Base-by-base conservation (phyloP, 805 yeast genomes). In the Myxozyma mucilagina region DNA sequence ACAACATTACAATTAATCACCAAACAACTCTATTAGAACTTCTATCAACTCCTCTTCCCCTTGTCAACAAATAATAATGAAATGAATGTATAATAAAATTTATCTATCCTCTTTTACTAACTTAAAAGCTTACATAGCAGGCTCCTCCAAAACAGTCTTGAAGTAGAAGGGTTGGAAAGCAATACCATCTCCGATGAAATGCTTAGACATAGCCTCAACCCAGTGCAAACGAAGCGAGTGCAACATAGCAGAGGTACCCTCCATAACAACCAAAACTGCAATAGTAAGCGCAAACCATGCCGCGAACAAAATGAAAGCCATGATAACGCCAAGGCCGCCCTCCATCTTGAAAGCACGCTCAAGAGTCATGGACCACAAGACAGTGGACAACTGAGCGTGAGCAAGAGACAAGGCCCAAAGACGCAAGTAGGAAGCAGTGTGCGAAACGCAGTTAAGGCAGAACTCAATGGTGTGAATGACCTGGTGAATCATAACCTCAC, bases 171-270 rank as follows among this genome's bases (percentile, higher is more conserved):
- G 98, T 67, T 83, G 86, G 73, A 89, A 94, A 5, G 92, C 84
- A 67, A 84, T 80, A 63, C 99, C 99, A 75, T 93, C 98, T 74
- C 99, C 99, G 72, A 89, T 94, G 71, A 92, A 94, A 78, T 87
- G 96, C 79, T 94, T 94, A 64, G 97, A 90, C 99, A 94, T 94
- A 32, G 97, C 87, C 78, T 94, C 99, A 65, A 94, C 99, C 99
- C 99, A 94, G 75, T 94, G 99, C 72, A 94, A 82, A 80, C 99
- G 89, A 72, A 94, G 82, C n/a, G 97, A 88, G 76, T 94, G 99
- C 72, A 94, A 82, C 99, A 94, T 94, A 39, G 99, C 99, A 31
- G 97, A 90, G 0, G 99, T 94, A 61, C 99, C 99, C 76, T 94
- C 99, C 99, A 94, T 94, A 56, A 89, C 79, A 13, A 94, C 98